Percentiles rank a stretch among this genome's conserved stretches.
Conservation (phyloP, 2,329 filamentous ascomycete species). For the Tolypocladium amazonense region DNA sequence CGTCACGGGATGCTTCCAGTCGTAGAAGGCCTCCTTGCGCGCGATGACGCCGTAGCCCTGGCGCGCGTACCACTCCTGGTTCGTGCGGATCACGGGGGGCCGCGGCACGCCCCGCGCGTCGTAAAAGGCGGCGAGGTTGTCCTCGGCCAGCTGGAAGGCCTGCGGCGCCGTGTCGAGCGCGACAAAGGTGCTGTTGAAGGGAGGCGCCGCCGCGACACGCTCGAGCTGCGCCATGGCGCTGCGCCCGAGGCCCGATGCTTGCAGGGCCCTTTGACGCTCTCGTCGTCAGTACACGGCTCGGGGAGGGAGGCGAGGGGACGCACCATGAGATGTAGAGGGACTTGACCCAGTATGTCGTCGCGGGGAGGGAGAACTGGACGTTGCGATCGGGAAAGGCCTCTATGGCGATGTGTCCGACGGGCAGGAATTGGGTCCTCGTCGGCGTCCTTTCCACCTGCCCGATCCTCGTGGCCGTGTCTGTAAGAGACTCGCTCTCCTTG, state of each 20-base stretch:
- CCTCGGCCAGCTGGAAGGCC: constrained; percentile 16
- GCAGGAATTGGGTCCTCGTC: constrained; percentile 18
- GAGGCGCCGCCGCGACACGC: constrained; percentile 15
- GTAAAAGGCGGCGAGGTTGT: constrained; percentile 13
- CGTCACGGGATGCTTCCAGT: constrained; percentile 6
- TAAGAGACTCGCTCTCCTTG: constrained; percentile 20
- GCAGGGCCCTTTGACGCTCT: constrained; percentile 14
- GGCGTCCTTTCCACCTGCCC: constrained; percentile 17
- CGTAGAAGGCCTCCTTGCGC: constrained; percentile 7
- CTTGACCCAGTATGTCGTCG: constrained; percentile 25
- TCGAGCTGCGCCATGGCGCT: constrained; percentile 25
- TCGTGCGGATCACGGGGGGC: constrained; percentile 15
- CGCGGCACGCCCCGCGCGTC: constrained; percentile 13
- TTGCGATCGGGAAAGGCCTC: constrained; percentile 21
- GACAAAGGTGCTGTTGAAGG: constrained; percentile 20
- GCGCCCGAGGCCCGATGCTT: constrained; percentile 23
- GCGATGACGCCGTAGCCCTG: constrained; percentile 15
- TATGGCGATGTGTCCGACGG: constrained; percentile 30
- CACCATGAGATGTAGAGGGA: constrained; percentile 28
- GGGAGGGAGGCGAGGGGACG: background rate
- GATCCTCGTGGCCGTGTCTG: constrained; percentile 22
- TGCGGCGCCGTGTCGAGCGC: constrained; percentile 24
- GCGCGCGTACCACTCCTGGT: constrained; percentile 18
- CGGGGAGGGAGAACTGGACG: constrained; percentile 17
- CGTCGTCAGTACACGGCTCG: background rate